These are phyloP conservation scores for Vicia sativa DNA, from an alignment of 306 rosid species.

Conservation along the genomic window DNA sequence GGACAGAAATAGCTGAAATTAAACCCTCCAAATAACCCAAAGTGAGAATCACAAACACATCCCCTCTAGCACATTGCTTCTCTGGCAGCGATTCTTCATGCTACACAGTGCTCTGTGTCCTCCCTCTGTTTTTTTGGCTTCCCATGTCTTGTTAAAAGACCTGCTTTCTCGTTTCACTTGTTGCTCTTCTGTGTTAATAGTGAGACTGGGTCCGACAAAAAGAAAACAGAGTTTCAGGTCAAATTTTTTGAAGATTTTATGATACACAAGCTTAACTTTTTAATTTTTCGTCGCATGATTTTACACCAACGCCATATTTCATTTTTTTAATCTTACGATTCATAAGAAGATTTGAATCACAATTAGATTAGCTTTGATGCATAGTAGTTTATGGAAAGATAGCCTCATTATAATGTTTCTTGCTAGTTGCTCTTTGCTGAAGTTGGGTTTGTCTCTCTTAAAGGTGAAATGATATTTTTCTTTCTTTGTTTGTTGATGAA, in stretches of 20 bases:
- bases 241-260: background rate
- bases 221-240: background rate
- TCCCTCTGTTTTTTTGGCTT: background rate
- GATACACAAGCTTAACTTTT: background rate
- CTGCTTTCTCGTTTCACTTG: background rate
- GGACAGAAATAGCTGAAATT: background rate
- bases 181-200: background rate
- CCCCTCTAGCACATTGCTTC: background rate
- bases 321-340: too few species aligned
- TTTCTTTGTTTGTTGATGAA: constrained; percentile 14
- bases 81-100: background rate
- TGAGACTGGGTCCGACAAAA: background rate
- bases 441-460: constrained; percentile 14
- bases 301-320: too few species aligned
- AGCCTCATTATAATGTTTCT: background rate
- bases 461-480: background rate
- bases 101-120: background rate
- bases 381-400: background rate
- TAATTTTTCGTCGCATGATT: background rate
- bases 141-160: background rate
- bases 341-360: too few species aligned
- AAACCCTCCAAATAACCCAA: background rate
- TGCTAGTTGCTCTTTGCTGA: constrained; percentile 13
- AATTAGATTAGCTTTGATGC: background rate
- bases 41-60: background rate